phyloP scores from a whole-genome alignment of 495 filamentous ascomycete genomes.

The Immersiella caudata region DNA sequence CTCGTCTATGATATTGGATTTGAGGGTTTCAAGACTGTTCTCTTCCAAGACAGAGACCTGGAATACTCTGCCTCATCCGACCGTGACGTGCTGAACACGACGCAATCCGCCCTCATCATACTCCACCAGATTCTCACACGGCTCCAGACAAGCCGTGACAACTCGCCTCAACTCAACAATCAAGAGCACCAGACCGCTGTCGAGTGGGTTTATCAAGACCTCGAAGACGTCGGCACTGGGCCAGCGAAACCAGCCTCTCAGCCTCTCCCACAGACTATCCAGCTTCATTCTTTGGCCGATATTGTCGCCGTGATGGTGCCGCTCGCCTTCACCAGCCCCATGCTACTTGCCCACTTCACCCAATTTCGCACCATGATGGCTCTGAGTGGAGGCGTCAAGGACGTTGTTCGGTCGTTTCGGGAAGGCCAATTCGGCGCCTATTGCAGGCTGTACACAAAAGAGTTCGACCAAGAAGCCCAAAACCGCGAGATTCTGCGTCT shows the following conservation, averaged over 20 bases:
- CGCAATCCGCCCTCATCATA: background rate
- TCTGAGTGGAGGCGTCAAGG: background rate
- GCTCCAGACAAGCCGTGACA: background rate
- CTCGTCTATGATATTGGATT: background rate
- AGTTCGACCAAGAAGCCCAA: conserved; percentile 5
- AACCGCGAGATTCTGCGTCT: background rate
- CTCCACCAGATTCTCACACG: background rate
- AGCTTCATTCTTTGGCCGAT: background rate
- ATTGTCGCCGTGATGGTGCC: conserved; percentile 1
- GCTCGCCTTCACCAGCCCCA: background rate
- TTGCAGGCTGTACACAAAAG: conserved; percentile 6
- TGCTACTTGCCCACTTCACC: background rate
- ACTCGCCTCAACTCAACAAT: too few relatives aligned
- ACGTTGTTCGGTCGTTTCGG: background rate
- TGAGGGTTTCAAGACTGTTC: conserved; percentile 3
- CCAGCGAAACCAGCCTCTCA: too few relatives aligned
- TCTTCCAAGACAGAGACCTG: conserved; percentile 6
- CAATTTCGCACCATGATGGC: background rate
- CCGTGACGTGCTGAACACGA: conserved; percentile 5
- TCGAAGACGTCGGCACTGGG: background rate
- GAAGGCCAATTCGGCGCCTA: conserved; percentile 1
- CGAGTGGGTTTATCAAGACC: conserved; percentile 1
- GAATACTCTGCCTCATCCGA: conserved; percentile 9
- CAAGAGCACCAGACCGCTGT: background rate
- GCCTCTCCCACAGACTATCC: background rate